Percentiles rank a stretch among this genome's conserved stretches.
phyloP scores from a whole-genome alignment of 352 stramenopile genomes.

The Globisporangium megalacanthum region DNA sequence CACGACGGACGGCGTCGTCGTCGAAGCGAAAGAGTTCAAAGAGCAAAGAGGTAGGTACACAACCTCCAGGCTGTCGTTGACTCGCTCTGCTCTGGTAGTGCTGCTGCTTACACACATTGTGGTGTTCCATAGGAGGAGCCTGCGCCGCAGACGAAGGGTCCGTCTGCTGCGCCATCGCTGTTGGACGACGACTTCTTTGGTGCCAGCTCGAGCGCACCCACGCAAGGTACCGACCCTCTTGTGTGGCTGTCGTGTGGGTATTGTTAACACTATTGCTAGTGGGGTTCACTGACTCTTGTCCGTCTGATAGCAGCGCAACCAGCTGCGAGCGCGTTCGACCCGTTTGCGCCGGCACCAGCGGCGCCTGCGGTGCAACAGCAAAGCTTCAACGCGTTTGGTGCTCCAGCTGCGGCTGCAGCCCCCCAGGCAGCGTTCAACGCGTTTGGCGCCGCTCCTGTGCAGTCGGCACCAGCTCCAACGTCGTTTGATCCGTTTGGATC shows the following conservation, averaged over 20 bases:
- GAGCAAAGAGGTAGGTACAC: conserved; percentile 59
- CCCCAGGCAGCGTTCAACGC: conserved; percentile 50
- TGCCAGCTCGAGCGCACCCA: conserved; percentile 25
- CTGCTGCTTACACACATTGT: background rate
- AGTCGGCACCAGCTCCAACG: conserved; percentile 28
- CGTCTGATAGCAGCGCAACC: conserved; percentile 12
- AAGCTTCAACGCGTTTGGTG: conserved; percentile 37
- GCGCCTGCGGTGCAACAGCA: conserved; percentile 19
- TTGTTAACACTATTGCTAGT: conserved; percentile 4
- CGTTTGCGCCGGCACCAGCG: conserved; percentile 43
- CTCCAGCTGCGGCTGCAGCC: conserved; percentile 17
- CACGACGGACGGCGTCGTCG: conserved; percentile 49
- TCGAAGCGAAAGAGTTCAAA: conserved; percentile 60
- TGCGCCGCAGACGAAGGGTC: conserved; percentile 35
- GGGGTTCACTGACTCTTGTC: background rate
- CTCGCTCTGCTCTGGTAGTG: background rate
- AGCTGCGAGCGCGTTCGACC: conserved; percentile 53
- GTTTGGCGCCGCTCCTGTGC: conserved; percentile 35
- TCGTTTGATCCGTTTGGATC: conserved; percentile 63
- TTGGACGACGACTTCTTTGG: conserved; percentile 78
- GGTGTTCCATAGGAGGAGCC: conserved; percentile 26
- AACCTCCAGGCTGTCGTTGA: background rate
- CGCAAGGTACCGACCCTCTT: conserved; percentile 16
- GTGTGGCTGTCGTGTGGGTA: background rate
- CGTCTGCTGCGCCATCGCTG: conserved; percentile 58